Base-by-base conservation (phyloP, 192 early-diverging fungal genomes). In the Ramicandelaber brevisporus region DNA sequence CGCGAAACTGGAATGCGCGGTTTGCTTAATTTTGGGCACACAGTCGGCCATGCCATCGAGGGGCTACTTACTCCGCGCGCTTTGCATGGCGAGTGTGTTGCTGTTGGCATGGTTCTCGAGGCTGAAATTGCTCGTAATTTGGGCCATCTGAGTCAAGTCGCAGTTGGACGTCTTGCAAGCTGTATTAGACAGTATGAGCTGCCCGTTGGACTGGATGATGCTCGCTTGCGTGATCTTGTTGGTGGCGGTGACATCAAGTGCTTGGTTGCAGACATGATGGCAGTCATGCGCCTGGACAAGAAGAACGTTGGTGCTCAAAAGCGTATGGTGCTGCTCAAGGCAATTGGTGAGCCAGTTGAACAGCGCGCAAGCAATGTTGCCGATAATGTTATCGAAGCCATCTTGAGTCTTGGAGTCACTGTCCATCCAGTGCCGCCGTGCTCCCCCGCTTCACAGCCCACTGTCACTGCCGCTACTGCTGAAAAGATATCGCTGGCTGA, bases 31-130 rank as follows among this genome's bases (percentile, higher is more conserved):
- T 97, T 89, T 61, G 92, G 92, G 5, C 92, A 97, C 50, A 68
- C 85, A 4, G 71, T 97, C 27, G 92, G 92, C 21, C 92, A 97
- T 27, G 92, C 82, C 22, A 84, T 90, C 27, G 92, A 97, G 53
- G 86, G 80, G 16, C 64, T 88, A 13, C 51, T 90, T 29, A 63
- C 76, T 10, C 87, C 87, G 5, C 62, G 77, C 26, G 40, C 93
- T 41, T 68, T 93, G 35, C 87, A 97, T 41, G 92, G 92, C 27
- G 92, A 97, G 60, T 93, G 87, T 40, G 77, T 97, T 7, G 63
- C 92, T 1, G 68, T 97, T 14, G 92, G 92, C 11, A 83, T 84
- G 58, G 77, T 93, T 23, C 67, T 83, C 27, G 92, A 97, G 47
- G 84, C 78, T 0, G 92, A 97, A 45, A 65, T 97, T 22, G 64